phyloP scores from a whole-genome alignment of 768 basidiomycete genomes.

The Termitomyces eurrhizus region DNA sequence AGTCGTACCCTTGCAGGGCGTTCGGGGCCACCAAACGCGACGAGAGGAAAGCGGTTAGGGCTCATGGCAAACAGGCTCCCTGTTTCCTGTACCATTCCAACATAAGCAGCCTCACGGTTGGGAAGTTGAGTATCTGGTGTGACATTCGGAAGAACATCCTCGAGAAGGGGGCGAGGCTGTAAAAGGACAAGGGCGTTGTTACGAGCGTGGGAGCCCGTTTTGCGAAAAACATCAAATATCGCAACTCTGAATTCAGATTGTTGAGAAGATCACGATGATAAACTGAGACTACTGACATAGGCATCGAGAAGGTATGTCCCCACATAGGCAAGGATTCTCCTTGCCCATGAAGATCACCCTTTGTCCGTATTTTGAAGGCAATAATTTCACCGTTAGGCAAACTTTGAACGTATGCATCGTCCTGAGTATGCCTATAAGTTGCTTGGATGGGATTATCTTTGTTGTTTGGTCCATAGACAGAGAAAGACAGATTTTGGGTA shows the following conservation, averaged over 20 bases:
- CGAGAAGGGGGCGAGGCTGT: conserved; percentile 76
- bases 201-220: conserved; percentile 17
- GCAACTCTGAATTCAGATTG: conserved; percentile 55
- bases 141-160: conserved; percentile 68
- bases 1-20: conserved; percentile 14
- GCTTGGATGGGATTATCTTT: conserved; percentile 72
- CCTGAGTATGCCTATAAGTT: conserved; percentile 71
- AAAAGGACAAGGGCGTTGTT: conserved; percentile 73
- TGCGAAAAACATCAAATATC: conserved; percentile 70
- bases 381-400: conserved; percentile 76
- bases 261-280: background rate
- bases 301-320: conserved; percentile 55
- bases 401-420: conserved; percentile 78
- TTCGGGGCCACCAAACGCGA: conserved; percentile 54
- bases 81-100: conserved; percentile 71
- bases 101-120: conserved; percentile 66
- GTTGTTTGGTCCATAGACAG: conserved; percentile 90
- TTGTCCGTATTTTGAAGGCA: conserved; percentile 55
- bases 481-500: conserved; percentile 84
- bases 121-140: conserved; percentile 35
- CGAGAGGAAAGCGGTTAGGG: conserved; percentile 75
- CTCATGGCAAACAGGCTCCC: conserved; percentile 85
- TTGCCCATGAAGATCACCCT: conserved; percentile 14
- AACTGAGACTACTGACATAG: conserved; percentile 50
- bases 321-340: conserved; percentile 46